phyloP scores from a whole-genome alignment of 1,139 yeast genomes.

The Geotrichum histeridarum region DNA sequence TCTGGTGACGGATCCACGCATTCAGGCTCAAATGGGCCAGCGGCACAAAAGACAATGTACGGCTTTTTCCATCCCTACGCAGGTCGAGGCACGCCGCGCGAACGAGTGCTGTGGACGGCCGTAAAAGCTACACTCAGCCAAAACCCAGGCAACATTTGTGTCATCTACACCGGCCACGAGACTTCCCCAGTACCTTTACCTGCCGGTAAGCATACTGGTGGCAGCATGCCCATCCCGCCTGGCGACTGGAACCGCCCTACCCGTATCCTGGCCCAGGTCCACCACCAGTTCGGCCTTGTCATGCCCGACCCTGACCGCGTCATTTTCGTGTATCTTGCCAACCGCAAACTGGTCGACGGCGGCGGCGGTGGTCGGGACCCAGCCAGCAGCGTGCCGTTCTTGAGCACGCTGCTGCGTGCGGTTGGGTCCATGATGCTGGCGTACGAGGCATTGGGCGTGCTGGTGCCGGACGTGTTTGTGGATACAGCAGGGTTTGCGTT shows the following conservation, averaged over 20 bases:
- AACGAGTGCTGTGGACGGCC: conserved; percentile 92
- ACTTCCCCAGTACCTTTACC: not conserved
- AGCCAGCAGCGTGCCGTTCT: conserved; percentile 51
- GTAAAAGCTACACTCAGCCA: conserved; percentile 61
- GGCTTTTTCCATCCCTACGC: conserved; percentile 97
- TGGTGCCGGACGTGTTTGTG: conserved; percentile 82
- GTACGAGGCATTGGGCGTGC: conserved; percentile 60
- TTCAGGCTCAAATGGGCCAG: not conserved
- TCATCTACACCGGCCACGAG: conserved; percentile 69
- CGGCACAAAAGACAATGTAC: conserved; percentile 45
- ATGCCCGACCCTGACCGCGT: conserved; percentile 48
- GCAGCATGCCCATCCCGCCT: not conserved
- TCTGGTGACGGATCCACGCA: no score
- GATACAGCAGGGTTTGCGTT: conserved; percentile 96
- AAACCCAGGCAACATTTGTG: conserved; percentile 52
- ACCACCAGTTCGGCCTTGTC: conserved; percentile 59
- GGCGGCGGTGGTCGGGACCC: conserved; percentile 44
- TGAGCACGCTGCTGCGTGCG: conserved; percentile 84
- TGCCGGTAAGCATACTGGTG: not conserved
- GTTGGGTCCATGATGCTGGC: conserved; percentile 67
- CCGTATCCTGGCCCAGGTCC: conserved; percentile 54
- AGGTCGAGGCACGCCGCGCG: conserved; percentile 97
- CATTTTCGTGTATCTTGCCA: conserved; percentile 62
- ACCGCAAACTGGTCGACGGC: conserved; percentile 55
- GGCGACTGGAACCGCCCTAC: conserved; percentile 35